These are phyloP conservation scores for Plectranthus barbatus DNA, from an alignment of 257 asterid genomes.

Conservation along the genomic window DNA sequence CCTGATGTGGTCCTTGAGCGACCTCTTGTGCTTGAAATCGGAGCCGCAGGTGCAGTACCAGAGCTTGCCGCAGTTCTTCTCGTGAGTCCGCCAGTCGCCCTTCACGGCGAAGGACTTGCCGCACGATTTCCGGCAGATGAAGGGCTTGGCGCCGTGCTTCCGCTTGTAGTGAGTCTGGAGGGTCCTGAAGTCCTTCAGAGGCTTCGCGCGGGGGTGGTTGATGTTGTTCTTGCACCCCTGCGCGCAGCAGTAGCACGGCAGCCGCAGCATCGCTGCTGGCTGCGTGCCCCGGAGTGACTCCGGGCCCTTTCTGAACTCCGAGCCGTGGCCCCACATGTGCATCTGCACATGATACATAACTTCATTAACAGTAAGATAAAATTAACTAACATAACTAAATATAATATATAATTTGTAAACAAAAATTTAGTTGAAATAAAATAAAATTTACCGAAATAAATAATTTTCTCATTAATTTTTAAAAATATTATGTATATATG, in stretches of 20 bases:
- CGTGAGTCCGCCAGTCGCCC: constrained; percentile 94
- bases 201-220: constrained; percentile 77
- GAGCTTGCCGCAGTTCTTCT: no score
- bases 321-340: constrained; percentile 99
- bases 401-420: no score
- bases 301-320: constrained; percentile 76
- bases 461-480: no score
- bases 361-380: no score
- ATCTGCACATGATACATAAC: no score
- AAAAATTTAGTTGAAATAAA: no score
- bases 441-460: no score
- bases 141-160: constrained; percentile 82
- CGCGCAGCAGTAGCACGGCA: constrained; percentile 87
- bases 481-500: no score
- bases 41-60: constrained; percentile 91
- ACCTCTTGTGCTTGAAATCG: constrained; percentile 82
- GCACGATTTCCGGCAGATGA: constrained; percentile 58
- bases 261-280: no score
- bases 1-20: constrained; percentile 77
- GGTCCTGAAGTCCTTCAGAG: constrained; percentile 82
- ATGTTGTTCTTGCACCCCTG: constrained; percentile 84
- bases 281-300: constrained; percentile 74
- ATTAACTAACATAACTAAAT: no score
- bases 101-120: constrained; percentile 77
- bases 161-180: no score